These are phyloP conservation scores for Zygoascus hellenicus DNA, from an alignment of 1,139 yeast species.

Conservation along the genomic window DNA sequence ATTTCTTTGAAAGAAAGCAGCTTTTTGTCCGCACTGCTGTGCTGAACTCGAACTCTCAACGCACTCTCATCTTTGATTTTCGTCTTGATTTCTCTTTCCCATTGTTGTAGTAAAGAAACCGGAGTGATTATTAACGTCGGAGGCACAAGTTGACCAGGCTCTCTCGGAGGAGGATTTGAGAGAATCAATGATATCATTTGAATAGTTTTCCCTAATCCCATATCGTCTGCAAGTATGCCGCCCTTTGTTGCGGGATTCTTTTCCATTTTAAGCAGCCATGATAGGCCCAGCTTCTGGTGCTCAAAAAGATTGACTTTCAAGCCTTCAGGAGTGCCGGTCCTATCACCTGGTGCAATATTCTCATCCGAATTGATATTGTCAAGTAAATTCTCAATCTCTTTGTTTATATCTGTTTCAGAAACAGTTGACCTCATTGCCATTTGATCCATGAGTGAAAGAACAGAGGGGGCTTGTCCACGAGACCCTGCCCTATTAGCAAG, in stretches of 20 bases:
- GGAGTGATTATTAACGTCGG: slow-evolving; percentile 72
- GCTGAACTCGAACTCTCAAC: slow-evolving; percentile 53
- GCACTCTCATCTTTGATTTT: slow-evolving; percentile 48
- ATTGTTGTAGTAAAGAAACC: slow-evolving; percentile 73
- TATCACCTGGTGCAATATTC: slow-evolving; percentile 39
- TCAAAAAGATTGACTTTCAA: slow-evolving; percentile 61
- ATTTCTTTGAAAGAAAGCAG: slow-evolving; percentile 42
- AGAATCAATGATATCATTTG: slow-evolving; percentile 68
- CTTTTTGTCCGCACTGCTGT: slow-evolving; percentile 41
- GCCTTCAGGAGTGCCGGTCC: slow-evolving; percentile 65
- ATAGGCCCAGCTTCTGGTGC: slow-evolving; percentile 81
- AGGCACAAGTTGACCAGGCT: slow-evolving; percentile 26
- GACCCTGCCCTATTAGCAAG: not conserved
- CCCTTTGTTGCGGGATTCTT: slow-evolving; percentile 55
- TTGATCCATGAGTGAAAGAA: slow-evolving; percentile 1
- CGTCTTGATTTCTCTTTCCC: slow-evolving; percentile 70
- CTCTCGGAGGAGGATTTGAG: slow-evolving; percentile 43
- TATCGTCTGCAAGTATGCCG: slow-evolving; percentile 86
- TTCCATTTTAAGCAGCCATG: slow-evolving; percentile 75
- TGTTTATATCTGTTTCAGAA: slow-evolving; percentile 4
- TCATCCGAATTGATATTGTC: slow-evolving; percentile 65
- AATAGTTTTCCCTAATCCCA: slow-evolving; percentile 92
- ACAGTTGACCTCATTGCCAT: not conserved
- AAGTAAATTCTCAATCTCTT: slow-evolving; percentile 42
- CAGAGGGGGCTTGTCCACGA: not conserved